Evolutionary conservation across 2,329 filamentous ascomycete genomes (phyloP).

Genomic region (Coniochaeta hoffmannii): DNA sequence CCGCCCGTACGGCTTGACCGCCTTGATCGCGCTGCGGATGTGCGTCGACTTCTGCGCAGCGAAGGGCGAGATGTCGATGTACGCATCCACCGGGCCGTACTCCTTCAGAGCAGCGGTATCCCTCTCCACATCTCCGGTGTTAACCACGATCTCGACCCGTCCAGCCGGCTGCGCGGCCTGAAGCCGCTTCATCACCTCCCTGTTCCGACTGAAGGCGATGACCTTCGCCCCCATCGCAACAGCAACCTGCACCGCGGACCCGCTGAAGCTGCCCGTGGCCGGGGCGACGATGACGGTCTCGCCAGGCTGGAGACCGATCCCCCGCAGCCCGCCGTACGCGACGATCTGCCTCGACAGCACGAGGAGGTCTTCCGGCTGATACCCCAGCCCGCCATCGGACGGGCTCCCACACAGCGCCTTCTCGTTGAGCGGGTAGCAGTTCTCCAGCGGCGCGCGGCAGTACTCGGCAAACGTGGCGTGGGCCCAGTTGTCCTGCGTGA

Average conservation of each 20-base stretch:
- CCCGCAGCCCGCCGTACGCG: constrained; percentile 35
- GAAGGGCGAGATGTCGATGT: constrained; percentile 37
- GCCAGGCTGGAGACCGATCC: constrained; percentile 33
- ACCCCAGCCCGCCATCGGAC: constrained; percentile 23
- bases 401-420: constrained; percentile 14
- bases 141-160: constrained; percentile 29
- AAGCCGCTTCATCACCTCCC: constrained; percentile 24
- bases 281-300: constrained; percentile 38
- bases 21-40: constrained; percentile 25
- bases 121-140: constrained; percentile 30
- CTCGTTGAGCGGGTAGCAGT: constrained; percentile 25
- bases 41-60: constrained; percentile 30
- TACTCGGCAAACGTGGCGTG: constrained; percentile 25
- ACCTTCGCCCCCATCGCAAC: constrained; percentile 41
- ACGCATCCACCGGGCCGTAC: constrained; percentile 29
- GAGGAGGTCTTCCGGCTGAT: constrained; percentile 28
- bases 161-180: constrained; percentile 16
- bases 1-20: constrained; percentile 26
- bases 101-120: constrained; percentile 22
- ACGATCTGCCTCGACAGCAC: constrained; percentile 28
- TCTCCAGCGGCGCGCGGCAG: constrained; percentile 26
- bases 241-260: constrained; percentile 35
- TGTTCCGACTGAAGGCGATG: constrained; percentile 40
- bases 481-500: constrained; percentile 24
- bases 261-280: constrained; percentile 38